These are phyloP conservation scores for Aspergillus carbonarius DNA, from an alignment of 2,329 filamentous ascomycete genomes.

Conservation along the genomic window DNA sequence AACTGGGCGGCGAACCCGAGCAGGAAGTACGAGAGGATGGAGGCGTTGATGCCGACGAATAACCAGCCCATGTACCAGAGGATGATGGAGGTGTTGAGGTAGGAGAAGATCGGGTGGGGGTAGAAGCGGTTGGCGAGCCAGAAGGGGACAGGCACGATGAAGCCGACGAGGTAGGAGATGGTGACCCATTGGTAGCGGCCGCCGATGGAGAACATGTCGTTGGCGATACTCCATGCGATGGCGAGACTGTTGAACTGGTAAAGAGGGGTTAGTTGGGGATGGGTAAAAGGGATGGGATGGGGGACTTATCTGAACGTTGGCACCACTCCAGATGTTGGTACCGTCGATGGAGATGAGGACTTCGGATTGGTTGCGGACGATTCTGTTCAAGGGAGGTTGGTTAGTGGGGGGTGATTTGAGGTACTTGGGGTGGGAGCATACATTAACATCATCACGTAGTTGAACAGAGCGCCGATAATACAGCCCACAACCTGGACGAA, in stretches of 20 bases:
- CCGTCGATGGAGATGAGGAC: slow-evolving; percentile 2
- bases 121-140: slow-evolving; percentile 1
- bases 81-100: slow-evolving; percentile 11
- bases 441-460: slow-evolving; percentile 6
- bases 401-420: too few relatives aligned
- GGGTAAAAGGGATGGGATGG: not conserved
- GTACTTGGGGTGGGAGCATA: not conserved
- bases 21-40: not conserved
- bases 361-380: slow-evolving; percentile 1
- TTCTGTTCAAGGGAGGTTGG: not conserved
- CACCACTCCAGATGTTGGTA: slow-evolving; percentile 4
- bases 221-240: slow-evolving; percentile 6
- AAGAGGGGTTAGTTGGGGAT: not conserved
- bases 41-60: slow-evolving; percentile 6
- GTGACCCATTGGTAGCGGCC: slow-evolving; percentile 6
- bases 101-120: not conserved
- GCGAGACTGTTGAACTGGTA: slow-evolving; percentile 5
- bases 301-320: slow-evolving; percentile 4
- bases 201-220: slow-evolving; percentile 8
- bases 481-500: not conserved
- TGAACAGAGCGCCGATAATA: slow-evolving; percentile 1
- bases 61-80: slow-evolving; percentile 1
- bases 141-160: slow-evolving; percentile 1
- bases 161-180: slow-evolving; percentile 3
- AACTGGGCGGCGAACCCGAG: slow-evolving; percentile 7